phyloP scores from a whole-genome alignment of 2,329 filamentous ascomycete species.

The Paecilomyces formosus region DNA sequence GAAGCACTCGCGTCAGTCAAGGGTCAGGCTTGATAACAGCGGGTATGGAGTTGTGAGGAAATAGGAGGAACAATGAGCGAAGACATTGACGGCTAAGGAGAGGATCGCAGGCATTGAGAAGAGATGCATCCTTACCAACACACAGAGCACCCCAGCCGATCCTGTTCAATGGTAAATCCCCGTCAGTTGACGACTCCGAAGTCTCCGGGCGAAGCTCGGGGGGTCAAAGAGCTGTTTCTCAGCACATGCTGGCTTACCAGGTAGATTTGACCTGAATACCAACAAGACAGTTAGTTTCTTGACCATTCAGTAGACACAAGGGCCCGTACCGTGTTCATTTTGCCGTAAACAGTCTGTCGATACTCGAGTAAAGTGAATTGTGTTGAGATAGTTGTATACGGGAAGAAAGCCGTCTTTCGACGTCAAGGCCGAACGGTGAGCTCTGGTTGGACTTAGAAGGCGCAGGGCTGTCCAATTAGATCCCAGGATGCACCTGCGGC shows the following conservation, averaged over 20 bases:
- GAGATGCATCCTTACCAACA: constrained; percentile 53
- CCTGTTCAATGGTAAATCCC: constrained; percentile 42
- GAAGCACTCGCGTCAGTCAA: constrained; percentile 7
- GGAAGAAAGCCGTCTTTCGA: constrained; percentile 10
- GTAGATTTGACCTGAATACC: constrained; percentile 48
- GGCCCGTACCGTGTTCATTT: constrained; percentile 48
- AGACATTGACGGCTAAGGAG: neutral
- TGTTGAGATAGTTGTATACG: constrained; percentile 2
- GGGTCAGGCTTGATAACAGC: neutral
- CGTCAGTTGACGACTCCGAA: constrained; percentile 10
- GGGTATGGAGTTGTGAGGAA: neutral
- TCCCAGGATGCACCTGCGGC: constrained; percentile 17
- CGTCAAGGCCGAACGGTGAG: constrained; percentile 9
- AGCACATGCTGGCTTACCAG: constrained; percentile 39
- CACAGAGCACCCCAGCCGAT: constrained; percentile 88
- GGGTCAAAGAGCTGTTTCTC: neutral
- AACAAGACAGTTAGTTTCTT: neutral
- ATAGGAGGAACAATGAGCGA: neutral
- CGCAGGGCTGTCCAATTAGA: constrained; percentile 6
- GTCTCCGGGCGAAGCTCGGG: neutral
- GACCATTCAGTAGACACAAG: neutral
- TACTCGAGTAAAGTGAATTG: neutral
- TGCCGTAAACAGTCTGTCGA: neutral
- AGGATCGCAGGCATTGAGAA: neutral
- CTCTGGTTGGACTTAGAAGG: neutral